Conservation (phyloP, 2,329 filamentous ascomycete genomes). For the Xylaria sp. region DNA sequence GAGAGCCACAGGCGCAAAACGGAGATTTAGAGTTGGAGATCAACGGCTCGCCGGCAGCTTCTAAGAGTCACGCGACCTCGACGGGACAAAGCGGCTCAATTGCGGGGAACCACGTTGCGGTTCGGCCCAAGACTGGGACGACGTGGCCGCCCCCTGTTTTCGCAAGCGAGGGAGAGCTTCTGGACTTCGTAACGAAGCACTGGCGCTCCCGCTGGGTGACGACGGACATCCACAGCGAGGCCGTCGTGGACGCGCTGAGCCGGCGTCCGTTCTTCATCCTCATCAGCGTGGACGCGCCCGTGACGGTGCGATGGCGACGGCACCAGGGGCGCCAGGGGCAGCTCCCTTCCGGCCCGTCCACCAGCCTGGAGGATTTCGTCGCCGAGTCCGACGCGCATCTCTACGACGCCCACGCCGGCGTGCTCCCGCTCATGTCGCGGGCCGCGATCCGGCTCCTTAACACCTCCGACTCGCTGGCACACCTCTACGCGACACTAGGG, state of each 20-base stretch:
- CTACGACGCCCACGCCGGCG: conserved; percentile 72
- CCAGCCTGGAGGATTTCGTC: conserved; percentile 66
- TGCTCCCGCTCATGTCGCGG: conserved; percentile 80
- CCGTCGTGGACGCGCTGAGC: conserved; percentile 77
- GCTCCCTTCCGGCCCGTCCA: conserved; percentile 25
- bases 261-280: conserved; percentile 92
- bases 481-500: conserved; percentile 77
- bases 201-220: conserved; percentile 90
- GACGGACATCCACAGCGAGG: conserved; percentile 80
- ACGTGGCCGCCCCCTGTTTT: conserved; percentile 58
- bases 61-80: conserved; percentile 7
- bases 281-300: conserved; percentile 88
- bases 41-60: conserved; percentile 2
- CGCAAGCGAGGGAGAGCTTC: conserved; percentile 70
- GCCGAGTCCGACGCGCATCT: conserved; percentile 75
- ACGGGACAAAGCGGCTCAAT: background rate
- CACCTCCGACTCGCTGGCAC: conserved; percentile 75
- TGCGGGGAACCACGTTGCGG: background rate
- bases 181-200: conserved; percentile 85
- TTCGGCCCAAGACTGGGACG: conserved; percentile 13
- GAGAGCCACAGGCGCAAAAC: background rate
- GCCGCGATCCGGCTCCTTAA: conserved; percentile 90
- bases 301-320: conserved; percentile 84
- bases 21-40: background rate
- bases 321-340: conserved; percentile 60